Conservation (phyloP, 176 grass and related monocot genomes). For the Triticum aestivum region DNA sequence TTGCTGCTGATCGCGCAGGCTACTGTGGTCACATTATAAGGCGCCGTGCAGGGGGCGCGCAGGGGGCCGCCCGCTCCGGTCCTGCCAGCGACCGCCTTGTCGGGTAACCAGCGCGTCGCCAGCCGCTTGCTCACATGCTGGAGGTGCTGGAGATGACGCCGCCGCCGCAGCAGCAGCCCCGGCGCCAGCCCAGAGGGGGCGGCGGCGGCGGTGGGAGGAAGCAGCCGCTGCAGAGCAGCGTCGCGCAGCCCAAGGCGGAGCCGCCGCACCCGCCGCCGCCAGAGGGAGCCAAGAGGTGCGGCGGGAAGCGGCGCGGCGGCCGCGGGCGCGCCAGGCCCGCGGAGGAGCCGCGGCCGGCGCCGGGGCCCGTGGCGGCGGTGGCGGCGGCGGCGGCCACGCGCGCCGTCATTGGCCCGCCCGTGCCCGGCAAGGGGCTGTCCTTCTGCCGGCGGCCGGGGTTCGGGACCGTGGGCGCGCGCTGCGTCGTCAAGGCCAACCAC, state of each 20-base stretch:
- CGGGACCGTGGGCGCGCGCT: slow-evolving; percentile 68
- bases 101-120: slow-evolving; percentile 30
- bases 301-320: slow-evolving; percentile 49
- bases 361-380: background rate
- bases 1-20: slow-evolving; percentile 16
- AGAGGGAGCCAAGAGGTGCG: slow-evolving; percentile 55
- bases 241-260: slow-evolving; percentile 73
- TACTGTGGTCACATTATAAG: slow-evolving; percentile 30
- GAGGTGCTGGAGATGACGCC: slow-evolving; percentile 59
- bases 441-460: slow-evolving; percentile 90
- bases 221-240: slow-evolving; percentile 85
- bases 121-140: slow-evolving; percentile 42
- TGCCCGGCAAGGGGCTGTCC: slow-evolving; percentile 61
- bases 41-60: slow-evolving; percentile 30
- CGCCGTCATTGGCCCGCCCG: slow-evolving; percentile 44
- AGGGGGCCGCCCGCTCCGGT: slow-evolving; percentile 3
- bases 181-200: slow-evolving; percentile 8
- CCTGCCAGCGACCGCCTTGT: slow-evolving; percentile 33
- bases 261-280: background rate
- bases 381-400: background rate
- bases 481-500: slow-evolving; percentile 93
- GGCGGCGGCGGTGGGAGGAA: slow-evolving; percentile 25
- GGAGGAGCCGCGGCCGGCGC: slow-evolving; percentile 18
- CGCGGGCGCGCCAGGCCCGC: slow-evolving; percentile 42
- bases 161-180: slow-evolving; percentile 30